These are phyloP conservation scores for Zymoseptoria ardabiliae DNA, from an alignment of 2,329 filamentous ascomycete genomes.

Conservation along the genomic window DNA sequence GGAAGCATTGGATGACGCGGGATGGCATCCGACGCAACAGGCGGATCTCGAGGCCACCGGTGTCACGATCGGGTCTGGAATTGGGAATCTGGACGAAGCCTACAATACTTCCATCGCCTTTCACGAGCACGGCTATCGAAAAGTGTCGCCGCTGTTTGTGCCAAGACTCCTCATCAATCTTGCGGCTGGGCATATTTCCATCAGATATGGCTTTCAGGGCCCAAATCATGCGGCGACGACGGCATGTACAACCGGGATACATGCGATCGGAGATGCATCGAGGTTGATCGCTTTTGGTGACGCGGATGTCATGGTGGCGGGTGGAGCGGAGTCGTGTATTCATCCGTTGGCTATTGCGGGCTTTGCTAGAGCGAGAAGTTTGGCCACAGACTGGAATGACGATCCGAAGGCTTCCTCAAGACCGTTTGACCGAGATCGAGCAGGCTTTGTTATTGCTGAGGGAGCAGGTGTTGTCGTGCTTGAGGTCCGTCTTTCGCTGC, in stretches of 20 bases:
- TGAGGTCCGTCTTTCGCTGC: slow-evolving; percentile 47
- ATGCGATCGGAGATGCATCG: slow-evolving; percentile 90
- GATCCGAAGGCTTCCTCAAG: slow-evolving; percentile 64
- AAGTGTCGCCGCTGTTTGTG: slow-evolving; percentile 88
- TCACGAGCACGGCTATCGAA: slow-evolving; percentile 72
- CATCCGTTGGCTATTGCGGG: slow-evolving; percentile 89
- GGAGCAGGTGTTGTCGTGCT: slow-evolving; percentile 82
- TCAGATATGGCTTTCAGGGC: slow-evolving; percentile 80
- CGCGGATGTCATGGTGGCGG: slow-evolving; percentile 92
- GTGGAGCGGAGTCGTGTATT: slow-evolving; percentile 89
- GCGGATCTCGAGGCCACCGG: slow-evolving; percentile 70
- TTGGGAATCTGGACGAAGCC: slow-evolving; percentile 86
- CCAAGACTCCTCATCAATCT: slow-evolving; percentile 91
- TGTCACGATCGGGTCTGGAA: slow-evolving; percentile 88
- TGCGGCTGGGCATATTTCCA: slow-evolving; percentile 88
- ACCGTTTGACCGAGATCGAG: slow-evolving; percentile 73
- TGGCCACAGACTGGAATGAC: slow-evolving; percentile 75
- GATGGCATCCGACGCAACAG: slow-evolving; percentile 57
- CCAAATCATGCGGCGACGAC: slow-evolving; percentile 91
- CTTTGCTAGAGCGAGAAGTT: slow-evolving; percentile 78
- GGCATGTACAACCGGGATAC: slow-evolving; percentile 91
- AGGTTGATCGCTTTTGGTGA: slow-evolving; percentile 87
- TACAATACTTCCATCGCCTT: slow-evolving; percentile 77
- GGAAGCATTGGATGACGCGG: slow-evolving; percentile 78
- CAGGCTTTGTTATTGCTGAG: slow-evolving; percentile 88